Conservation (phyloP, 257 asterid species). For the Penstemon eatonii region DNA sequence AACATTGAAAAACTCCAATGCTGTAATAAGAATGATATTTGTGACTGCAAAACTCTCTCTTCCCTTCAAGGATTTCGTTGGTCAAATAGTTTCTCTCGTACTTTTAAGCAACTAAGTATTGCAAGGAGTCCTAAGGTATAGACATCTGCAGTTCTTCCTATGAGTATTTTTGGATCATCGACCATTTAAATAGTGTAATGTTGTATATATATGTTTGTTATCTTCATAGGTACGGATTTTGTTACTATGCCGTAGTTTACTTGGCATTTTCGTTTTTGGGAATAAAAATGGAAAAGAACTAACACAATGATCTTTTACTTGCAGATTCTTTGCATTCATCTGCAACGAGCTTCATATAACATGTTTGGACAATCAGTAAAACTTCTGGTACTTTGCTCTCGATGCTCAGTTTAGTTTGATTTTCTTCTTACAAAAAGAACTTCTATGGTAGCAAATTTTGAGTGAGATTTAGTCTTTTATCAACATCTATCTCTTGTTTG, state of each 20-base stretch:
- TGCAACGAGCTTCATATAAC: conserved; percentile 87
- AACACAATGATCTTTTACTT: conserved; percentile 24
- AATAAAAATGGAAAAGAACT: neutral
- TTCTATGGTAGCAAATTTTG: too few species aligned
- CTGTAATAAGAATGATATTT: conserved; percentile 64
- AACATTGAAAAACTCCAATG: conserved; percentile 52
- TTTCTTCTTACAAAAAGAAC: neutral
- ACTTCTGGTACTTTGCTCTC: conserved; percentile 54
- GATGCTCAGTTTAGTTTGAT: neutral
- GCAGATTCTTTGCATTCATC: conserved; percentile 91
- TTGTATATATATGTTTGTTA: neutral
- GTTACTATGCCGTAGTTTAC: too few species aligned
- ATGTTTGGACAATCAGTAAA: conserved; percentile 67
- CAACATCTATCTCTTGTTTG: neutral
- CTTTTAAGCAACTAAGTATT: conserved; percentile 69
- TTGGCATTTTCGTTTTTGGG: neutral
- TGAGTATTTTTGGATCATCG: neutral
- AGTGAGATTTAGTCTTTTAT: neutral
- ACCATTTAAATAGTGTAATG: neutral
- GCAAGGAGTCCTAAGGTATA: conserved; percentile 78
- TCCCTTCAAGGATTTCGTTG: conserved; percentile 70
- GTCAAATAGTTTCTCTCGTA: conserved; percentile 71
- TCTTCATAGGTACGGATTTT: too few species aligned
- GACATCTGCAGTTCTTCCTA: conserved; percentile 3
- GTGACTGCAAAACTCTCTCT: conserved; percentile 68